Base-by-base conservation (phyloP, 768 basidiomycete genomes). In the Coprinopsis sp. region DNA sequence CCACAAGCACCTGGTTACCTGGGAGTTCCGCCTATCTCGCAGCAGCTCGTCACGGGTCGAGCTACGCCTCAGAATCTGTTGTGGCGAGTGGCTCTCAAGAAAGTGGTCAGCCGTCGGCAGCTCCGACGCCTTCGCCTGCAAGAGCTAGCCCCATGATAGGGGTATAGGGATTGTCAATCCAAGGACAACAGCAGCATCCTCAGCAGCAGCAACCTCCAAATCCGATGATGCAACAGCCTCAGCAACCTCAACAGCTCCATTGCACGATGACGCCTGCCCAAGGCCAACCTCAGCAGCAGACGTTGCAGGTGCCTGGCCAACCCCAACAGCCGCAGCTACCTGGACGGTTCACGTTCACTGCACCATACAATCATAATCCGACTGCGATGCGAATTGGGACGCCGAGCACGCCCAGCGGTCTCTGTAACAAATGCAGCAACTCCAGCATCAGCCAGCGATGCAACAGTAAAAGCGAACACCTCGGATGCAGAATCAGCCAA, bases 321-420 rank as follows among this genome's bases (percentile, higher is more conserved):
- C 54, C 47, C 33, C 60, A 47, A 8, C 60, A 59, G 31, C 33
- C 42, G 7, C 54, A 52, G 8, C 55, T 58, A 21, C 37, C 49
- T 30, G 52, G 56, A n/a, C 53, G 25, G 33, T 46, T 46, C 42
- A 27, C 49, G 27, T 30, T 47, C 38, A 22, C 44, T n/a, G 25
- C 43, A 13, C 10, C 49, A 36, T 40, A 31, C 30, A 16, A n/a
- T n/a, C n/a, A n/a, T n/a, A n/a, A 27, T 37, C 18, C 54, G 44
- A 18, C 38, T 33, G 37, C 52, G 45, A 21, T 51, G 49, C 51
- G 51, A 42, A 36, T 46, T 37, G 45, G 18, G 51, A 53, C 46
- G 34, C 24, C 43, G 45, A 41, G 44, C 31, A 12, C 24, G 13
- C 5, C 11, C 49, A 47, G 25, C 46, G 40, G 6, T 31, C 47